Evolutionary conservation across 108 stramenopile species (phyloP).

Genomic region (Pseudonitzschia multistriata): DNA sequence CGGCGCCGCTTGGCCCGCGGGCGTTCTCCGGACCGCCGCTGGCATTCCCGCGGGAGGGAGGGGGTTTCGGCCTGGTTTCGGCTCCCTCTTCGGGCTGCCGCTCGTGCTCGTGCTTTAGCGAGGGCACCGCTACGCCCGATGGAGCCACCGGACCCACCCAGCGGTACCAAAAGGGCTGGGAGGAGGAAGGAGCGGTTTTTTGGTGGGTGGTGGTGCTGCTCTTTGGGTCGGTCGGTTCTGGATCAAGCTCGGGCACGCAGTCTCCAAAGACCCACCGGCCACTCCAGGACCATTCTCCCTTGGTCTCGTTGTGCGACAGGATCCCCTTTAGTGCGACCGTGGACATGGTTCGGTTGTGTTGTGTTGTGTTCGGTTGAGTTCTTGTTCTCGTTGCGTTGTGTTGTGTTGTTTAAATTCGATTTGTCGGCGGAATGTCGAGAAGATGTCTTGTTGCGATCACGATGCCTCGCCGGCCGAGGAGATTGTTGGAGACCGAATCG

Average conservation of each 20-base stretch:
- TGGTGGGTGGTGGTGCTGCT: constrained; percentile 1
- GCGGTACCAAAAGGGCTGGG: constrained; percentile 53
- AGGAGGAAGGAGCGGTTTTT: background rate
- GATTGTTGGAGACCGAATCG: too few relatives aligned
- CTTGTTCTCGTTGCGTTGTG: too few relatives aligned
- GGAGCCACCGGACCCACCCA: constrained; percentile 45
- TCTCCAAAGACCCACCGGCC: constrained; percentile 72
- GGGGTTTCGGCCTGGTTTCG: too few relatives aligned
- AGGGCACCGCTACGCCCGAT: constrained; percentile 43
- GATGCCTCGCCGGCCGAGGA: too few relatives aligned
- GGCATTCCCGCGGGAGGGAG: background rate
- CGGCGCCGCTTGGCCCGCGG: too few relatives aligned
- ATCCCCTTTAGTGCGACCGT: constrained; percentile 34
- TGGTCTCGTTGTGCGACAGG: constrained; percentile 4
- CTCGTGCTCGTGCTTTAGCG: constrained; percentile 13
- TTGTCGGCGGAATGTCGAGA: too few relatives aligned
- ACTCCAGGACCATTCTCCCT: constrained; percentile 53
- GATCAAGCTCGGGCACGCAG: background rate
- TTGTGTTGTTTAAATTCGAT: too few relatives aligned
- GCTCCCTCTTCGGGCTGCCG: background rate
- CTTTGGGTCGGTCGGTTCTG: constrained; percentile 22
- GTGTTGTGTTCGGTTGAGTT: too few relatives aligned
- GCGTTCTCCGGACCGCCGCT: background rate
- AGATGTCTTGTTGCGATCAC: too few relatives aligned
- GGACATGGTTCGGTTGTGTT: constrained; percentile 18